Conservation (phyloP, 768 basidiomycete genomes). For the Auricularia auricula-judae region DNA sequence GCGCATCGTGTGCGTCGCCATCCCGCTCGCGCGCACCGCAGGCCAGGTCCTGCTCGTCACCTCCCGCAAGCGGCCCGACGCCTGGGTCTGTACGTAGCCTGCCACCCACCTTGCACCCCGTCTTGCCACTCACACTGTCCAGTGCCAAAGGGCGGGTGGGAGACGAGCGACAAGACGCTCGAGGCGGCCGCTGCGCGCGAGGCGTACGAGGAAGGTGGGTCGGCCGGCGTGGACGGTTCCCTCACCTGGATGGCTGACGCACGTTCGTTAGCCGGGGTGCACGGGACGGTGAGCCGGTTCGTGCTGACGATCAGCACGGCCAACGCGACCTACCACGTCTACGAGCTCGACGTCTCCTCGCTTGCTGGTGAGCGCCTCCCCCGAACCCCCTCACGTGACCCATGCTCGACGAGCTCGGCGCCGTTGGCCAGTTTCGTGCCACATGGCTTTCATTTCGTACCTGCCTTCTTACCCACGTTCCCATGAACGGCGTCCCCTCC, state of each 20-base stretch:
- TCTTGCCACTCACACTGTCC: conserved; percentile 2
- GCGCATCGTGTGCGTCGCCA: conserved; percentile 84
- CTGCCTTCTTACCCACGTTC: too few species aligned
- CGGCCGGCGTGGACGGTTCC: neutral
- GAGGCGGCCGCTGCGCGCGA: conserved; percentile 85
- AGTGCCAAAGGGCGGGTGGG: conserved; percentile 95
- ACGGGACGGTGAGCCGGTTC: conserved; percentile 75
- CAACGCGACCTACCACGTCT: conserved; percentile 80
- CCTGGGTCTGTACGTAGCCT: conserved; percentile 76
- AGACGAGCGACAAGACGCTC: conserved; percentile 65
- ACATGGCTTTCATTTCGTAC: too few species aligned
- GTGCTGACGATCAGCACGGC: conserved; percentile 73
- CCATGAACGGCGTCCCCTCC: too few species aligned
- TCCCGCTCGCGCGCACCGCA: conserved; percentile 63
- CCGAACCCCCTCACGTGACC: too few species aligned
- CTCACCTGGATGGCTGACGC: neutral
- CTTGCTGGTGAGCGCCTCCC: conserved; percentile 20
- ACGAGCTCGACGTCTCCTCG: conserved; percentile 61
- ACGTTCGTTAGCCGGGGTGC: conserved; percentile 57
- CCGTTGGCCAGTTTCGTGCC: too few species aligned
- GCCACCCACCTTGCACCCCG: neutral
- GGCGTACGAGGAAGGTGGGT: conserved; percentile 84
- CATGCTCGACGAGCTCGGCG: too few species aligned
- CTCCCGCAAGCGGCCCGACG: conserved; percentile 67
- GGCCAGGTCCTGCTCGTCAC: conserved; percentile 77